These are phyloP conservation scores for Aurantiochytrium sp. DNA, from an alignment of 108 stramenopile genomes.

Conservation along the genomic window DNA sequence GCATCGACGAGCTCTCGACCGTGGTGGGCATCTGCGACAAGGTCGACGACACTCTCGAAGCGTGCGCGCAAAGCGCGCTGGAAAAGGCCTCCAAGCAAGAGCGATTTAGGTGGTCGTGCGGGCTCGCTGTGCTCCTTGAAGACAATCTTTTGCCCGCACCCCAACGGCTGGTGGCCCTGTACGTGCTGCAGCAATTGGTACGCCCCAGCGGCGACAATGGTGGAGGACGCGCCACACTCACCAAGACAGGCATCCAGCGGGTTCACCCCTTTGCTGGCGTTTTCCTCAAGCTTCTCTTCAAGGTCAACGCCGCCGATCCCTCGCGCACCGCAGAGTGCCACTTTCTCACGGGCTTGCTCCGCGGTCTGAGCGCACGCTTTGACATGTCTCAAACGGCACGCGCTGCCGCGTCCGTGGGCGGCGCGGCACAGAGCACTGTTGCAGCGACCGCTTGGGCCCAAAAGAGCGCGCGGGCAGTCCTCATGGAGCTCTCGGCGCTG, in stretches of 20 bases:
- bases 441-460: neutral
- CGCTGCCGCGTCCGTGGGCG: neutral
- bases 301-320: neutral
- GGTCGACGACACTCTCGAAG: too few relatives aligned
- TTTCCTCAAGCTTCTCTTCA: neutral
- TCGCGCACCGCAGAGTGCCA: neutral
- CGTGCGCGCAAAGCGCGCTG: too few relatives aligned
- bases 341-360: neutral
- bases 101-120: neutral
- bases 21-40: too few relatives aligned
- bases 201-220: neutral
- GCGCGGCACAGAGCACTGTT: neutral
- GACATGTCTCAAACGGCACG: neutral
- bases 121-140: conserved; percentile 34
- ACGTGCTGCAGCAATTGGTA: neutral
- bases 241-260: neutral
- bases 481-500: neutral
- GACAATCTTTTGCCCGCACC: conserved; percentile 45
- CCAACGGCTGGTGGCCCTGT: neutral
- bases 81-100: neutral
- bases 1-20: too few relatives aligned
- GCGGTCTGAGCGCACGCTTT: neutral
- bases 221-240: neutral
- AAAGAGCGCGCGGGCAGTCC: neutral
- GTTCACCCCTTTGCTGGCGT: neutral